Base-by-base conservation (phyloP, 2,329 filamentous ascomycete species). In the Diaporthe batatas region DNA sequence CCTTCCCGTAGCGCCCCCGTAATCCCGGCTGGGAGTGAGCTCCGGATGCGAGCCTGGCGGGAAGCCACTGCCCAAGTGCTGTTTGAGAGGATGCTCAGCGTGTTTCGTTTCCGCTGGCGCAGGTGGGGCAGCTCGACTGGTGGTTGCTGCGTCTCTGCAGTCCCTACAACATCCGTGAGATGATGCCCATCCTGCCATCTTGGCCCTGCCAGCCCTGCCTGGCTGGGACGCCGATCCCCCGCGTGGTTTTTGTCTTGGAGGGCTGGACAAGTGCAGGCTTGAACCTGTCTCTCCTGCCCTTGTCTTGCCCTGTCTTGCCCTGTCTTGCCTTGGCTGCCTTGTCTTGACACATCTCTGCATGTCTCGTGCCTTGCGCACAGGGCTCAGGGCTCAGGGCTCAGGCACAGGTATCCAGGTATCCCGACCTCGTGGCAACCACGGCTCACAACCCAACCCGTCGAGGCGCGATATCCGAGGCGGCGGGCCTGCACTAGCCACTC, bases 221-320 rank as follows among this genome's bases (percentile, higher is more conserved):
- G 62, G n/a, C 62, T 65, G 44, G 44, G 44, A 47, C 34, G 62
- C 47, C 39, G 62, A 67, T 67, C 62, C 62, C 62, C 62, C 62
- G 44, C 62, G 62, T 39, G 44, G 49, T 25, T 47, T 53, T 34
- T 67, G 62, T 53, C 62, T 67, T 67, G 62, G 47, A 49, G 62
- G 44, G 62, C 44, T 67, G 62, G 44, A 39, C 29, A n/a, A 21
- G 47, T 67, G 62, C 62, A 65, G 2, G 44, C 62, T 53, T 53
- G 21, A 67, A 53, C 47, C 62, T 64, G 58, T 64, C 58, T 47
- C 23, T 44, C 23, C 25, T 44, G 36, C 55, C 55, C 55, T 34
- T 55, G 53, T 54, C 53, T 23, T 23, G 44, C 51, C 16, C 5
- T 21, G 36, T 25, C 57, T 18, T 42, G 57, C n/a, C 55, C 29